A percentile compares a stretch with the other conserved stretches of the same genome.
Evolutionary conservation across 176 grass and related monocot genomes (phyloP).

Genomic region (Cenchrus fungigraminus): DNA sequence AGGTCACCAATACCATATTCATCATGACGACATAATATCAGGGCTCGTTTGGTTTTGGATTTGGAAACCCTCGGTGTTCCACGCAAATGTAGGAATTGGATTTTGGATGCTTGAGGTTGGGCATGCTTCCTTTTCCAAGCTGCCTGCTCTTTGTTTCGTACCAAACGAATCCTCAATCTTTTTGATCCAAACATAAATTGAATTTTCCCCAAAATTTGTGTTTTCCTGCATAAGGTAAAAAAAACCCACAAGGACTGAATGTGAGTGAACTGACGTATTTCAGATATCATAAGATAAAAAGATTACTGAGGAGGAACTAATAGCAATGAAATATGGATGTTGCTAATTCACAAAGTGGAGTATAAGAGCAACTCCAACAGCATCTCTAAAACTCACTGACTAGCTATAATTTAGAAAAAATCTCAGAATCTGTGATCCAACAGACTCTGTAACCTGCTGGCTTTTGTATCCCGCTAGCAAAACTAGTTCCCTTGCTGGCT

Average conservation of each 20-base stretch:
- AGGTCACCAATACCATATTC: not conserved
- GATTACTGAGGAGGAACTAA: not conserved
- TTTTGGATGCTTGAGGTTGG: not conserved
- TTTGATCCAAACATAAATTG: not conserved
- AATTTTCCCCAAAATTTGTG: not conserved
- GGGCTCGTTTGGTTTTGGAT: not conserved
- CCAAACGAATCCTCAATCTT: not conserved
- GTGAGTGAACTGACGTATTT: not conserved
- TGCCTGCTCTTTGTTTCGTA: not conserved
- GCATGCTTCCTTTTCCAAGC: not conserved
- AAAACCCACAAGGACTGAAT: not conserved
- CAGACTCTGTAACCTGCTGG: too few species aligned
- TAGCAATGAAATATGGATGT: not conserved
- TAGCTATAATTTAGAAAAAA: too few species aligned
- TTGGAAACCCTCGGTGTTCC: too few species aligned
- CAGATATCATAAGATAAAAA: not conserved
- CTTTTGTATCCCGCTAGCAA: too few species aligned
- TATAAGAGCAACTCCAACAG: too few species aligned
- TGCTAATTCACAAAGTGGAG: too few species aligned
- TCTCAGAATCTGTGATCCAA: too few species aligned
- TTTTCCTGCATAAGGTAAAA: not conserved
- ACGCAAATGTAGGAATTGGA: too few species aligned
- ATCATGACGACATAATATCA: not conserved
- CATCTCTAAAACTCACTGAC: too few species aligned
- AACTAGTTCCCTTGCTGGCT: too few species aligned